Evolutionary conservation across 192 early-diverging fungal genomes (phyloP).

Genomic region (Backusella mclennaniae): DNA sequence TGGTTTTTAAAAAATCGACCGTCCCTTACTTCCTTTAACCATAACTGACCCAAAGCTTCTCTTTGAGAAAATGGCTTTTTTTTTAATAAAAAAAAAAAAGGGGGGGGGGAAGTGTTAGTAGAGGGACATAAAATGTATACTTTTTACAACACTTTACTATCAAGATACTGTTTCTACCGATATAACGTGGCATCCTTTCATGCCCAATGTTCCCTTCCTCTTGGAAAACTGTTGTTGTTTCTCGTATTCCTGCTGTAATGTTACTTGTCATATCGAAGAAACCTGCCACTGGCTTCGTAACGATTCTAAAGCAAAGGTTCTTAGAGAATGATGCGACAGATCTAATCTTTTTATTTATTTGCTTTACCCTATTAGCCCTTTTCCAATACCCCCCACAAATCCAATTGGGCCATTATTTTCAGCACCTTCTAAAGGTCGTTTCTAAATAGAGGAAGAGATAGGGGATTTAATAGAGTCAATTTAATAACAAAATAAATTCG

Average conservation of each 20-base stretch:
- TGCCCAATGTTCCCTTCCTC: constrained; percentile 71
- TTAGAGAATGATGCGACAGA: not conserved
- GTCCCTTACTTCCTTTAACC: constrained; percentile 67
- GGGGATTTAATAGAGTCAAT: not conserved
- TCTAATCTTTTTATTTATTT: not conserved
- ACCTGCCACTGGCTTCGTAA: constrained; percentile 85
- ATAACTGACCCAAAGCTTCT: constrained; percentile 73
- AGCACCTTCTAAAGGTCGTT: constrained; percentile 78
- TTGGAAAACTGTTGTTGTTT: constrained; percentile 80
- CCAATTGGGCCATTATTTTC: constrained; percentile 73
- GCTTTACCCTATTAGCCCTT: constrained; percentile 66
- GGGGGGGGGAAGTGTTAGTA: not conserved
- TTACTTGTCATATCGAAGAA: constrained; percentile 83
- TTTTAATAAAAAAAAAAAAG: not conserved
- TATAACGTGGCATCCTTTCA: constrained; percentile 71
- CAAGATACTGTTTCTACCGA: constrained; percentile 70
- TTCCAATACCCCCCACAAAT: constrained; percentile 82
- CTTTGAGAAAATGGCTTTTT: constrained; percentile 58
- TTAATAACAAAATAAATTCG: not conserved
- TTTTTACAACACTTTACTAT: constrained; percentile 9
- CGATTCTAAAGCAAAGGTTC: constrained; percentile 44
- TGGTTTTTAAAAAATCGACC: constrained; percentile 64
- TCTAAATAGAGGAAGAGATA: constrained; percentile 13
- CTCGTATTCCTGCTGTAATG: constrained; percentile 78
- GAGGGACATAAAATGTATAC: not conserved